phyloP scores from a whole-genome alignment of 495 filamentous ascomycete species.

The Hyaloscypha finlandica region DNA sequence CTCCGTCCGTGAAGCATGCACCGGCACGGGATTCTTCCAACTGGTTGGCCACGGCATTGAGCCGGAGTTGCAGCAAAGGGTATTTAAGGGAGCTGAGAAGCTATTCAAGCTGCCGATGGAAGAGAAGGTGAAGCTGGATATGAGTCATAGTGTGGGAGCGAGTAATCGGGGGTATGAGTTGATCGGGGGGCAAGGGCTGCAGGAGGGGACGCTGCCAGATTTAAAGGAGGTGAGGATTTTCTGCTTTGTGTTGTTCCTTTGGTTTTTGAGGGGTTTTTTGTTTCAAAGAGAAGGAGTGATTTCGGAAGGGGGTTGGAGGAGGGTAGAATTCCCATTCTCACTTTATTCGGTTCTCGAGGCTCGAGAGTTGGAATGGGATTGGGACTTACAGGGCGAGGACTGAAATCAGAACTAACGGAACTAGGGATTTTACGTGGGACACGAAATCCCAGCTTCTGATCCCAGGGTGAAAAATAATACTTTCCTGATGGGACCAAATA shows the following conservation, averaged over 20 bases:
- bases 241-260: too few relatives aligned
- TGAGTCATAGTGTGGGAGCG: conserved; percentile 40
- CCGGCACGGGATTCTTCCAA: conserved; percentile 59
- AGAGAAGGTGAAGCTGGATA: conserved; percentile 47
- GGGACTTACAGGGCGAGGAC: too few relatives aligned
- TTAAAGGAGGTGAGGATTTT: conserved; percentile 39
- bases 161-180: conserved; percentile 50
- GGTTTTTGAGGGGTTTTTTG: too few relatives aligned
- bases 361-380: too few relatives aligned
- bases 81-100: conserved; percentile 42
- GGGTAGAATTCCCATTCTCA: too few relatives aligned
- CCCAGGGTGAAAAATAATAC: conserved; percentile 39
- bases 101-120: conserved; percentile 52
- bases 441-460: conserved; percentile 44
- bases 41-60: neutral
- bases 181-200: conserved; percentile 48
- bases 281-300: too few relatives aligned
- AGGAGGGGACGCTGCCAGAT: conserved; percentile 44
- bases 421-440: conserved; percentile 44
- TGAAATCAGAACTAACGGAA: too few relatives aligned
- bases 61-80: neutral
- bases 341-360: too few relatives aligned
- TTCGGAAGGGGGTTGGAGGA: too few relatives aligned
- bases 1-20: conserved; percentile 47
- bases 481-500: conserved; percentile 43